These are phyloP conservation scores for Colletotrichum magnum DNA, from an alignment of 2,329 filamentous ascomycete genomes.

Conservation along the genomic window DNA sequence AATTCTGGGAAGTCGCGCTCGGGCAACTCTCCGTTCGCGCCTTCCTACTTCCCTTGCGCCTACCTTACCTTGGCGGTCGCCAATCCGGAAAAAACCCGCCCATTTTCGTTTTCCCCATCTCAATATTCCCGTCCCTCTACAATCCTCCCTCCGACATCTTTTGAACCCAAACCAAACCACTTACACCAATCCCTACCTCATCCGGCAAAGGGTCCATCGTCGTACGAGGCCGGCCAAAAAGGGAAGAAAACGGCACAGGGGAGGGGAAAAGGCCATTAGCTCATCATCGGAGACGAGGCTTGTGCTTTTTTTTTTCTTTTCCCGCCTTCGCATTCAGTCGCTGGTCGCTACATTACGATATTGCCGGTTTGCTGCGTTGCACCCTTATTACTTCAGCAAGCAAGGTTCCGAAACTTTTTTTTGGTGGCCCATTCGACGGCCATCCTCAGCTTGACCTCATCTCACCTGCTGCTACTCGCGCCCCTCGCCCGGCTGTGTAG, in stretches of 20 bases:
- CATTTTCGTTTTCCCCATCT: constrained; percentile 20
- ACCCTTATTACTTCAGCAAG: constrained; percentile 36
- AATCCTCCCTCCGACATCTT: too few species aligned
- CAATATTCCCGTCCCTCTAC: constrained; percentile 4
- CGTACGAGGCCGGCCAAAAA: constrained; percentile 16
- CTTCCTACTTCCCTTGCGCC: constrained; percentile 9
- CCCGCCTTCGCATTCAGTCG: neutral
- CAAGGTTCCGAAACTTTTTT: constrained; percentile 38
- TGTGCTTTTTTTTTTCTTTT: constrained; percentile 6
- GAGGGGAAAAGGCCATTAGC: constrained; percentile 12
- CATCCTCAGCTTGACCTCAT: constrained; percentile 23
- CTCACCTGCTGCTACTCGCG: constrained; percentile 7
- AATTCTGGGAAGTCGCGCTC: constrained; percentile 23
- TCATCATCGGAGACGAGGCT: constrained; percentile 25
- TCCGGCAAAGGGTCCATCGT: constrained; percentile 21
- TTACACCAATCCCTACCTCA: constrained; percentile 19
- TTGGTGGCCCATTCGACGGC: constrained; percentile 22
- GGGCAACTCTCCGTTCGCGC: constrained; percentile 18
- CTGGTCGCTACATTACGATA: constrained; percentile 13
- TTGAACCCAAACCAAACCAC: neutral
- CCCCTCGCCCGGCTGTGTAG: constrained; percentile 38
- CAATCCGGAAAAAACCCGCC: constrained; percentile 26
- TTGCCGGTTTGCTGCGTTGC: constrained; percentile 11
- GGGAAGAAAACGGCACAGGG: neutral
- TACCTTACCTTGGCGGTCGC: constrained; percentile 10